A percentile compares a stretch with the other conserved stretches of the same genome.
phyloP scores from a whole-genome alignment of 345 rosid species.

The Salix udensis region DNA sequence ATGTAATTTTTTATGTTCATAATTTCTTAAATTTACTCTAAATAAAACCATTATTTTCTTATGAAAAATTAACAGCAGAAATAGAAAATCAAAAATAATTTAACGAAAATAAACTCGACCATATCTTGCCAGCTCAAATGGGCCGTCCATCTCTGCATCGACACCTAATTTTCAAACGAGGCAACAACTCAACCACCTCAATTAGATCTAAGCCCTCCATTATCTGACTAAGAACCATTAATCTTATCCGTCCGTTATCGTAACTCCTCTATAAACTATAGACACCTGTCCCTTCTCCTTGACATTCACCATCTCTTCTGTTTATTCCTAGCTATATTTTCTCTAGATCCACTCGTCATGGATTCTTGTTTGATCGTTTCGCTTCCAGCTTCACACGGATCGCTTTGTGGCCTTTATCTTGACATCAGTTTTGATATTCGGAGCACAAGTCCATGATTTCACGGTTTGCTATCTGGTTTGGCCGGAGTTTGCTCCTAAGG shows the following conservation, averaged over 20 bases:
- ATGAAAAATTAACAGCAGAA: no score
- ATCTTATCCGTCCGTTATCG: constrained; percentile 35
- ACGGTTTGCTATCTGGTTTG: background rate
- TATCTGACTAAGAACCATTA: background rate
- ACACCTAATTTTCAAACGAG: background rate
- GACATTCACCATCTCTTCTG: no score
- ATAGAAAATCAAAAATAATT: no score
- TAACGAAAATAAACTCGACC: no score
- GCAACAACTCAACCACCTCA: constrained; percentile 11
- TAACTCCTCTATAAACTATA: constrained; percentile 4
- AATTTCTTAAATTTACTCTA: no score
- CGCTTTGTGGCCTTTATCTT: constrained; percentile 17
- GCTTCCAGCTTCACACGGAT: background rate
- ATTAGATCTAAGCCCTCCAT: constrained; percentile 22
- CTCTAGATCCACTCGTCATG: constrained; percentile 20
- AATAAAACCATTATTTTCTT: no score
- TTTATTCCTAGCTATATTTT: background rate
- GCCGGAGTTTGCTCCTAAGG: background rate
- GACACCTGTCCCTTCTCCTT: no score
- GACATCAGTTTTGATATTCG: background rate
- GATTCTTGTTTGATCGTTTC: background rate
- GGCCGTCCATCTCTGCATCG: background rate
- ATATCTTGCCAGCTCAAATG: background rate
- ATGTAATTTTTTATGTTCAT: no score
- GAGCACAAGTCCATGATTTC: no score